Evolutionary conservation across 768 basidiomycete genomes (phyloP).

Genomic region (Mycena belliarum): DNA sequence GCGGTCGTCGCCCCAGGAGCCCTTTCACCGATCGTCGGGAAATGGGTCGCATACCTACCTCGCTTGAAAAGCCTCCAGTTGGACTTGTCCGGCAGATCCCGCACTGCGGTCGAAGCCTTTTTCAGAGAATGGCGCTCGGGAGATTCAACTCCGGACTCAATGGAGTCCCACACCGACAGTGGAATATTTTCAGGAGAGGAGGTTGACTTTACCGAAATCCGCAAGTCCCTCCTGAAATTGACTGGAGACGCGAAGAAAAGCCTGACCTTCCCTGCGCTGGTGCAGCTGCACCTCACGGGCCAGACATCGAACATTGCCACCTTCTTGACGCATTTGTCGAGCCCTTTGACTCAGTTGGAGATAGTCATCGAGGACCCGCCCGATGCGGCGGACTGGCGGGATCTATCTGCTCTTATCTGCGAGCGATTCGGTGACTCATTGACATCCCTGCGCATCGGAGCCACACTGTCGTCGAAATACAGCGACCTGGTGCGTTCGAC

Average conservation of each 20-base stretch:
- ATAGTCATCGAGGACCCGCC: conserved; percentile 81
- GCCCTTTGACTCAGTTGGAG: conserved; percentile 66
- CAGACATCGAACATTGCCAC: conserved; percentile 68
- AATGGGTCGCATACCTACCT: conserved; percentile 69
- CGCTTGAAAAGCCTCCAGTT: conserved; percentile 64
- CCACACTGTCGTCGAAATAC: conserved; percentile 75
- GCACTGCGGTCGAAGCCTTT: conserved; percentile 76
- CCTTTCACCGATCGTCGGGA: conserved; percentile 66
- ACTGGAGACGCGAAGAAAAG: conserved; percentile 60
- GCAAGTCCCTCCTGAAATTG: conserved; percentile 66
- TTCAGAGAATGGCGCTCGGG: conserved; percentile 75
- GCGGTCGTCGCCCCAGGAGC: conserved; percentile 75
- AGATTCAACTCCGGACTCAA: conserved; percentile 68
- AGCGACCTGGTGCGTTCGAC: conserved; percentile 80
- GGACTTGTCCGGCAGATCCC: conserved; percentile 68
- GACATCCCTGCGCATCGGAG: conserved; percentile 59
- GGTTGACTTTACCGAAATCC: conserved; percentile 72
- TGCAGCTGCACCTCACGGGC: conserved; percentile 66
- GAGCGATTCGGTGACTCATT: conserved; percentile 63
- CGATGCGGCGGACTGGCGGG: conserved; percentile 72
- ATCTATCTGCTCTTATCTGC: conserved; percentile 62
- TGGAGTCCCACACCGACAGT: conserved; percentile 63
- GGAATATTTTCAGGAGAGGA: conserved; percentile 80
- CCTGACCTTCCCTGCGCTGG: conserved; percentile 59
- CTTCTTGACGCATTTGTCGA: conserved; percentile 70